These are phyloP conservation scores for Tagetes patula DNA, from an alignment of 129 eudicot species.

Conservation along the genomic window DNA sequence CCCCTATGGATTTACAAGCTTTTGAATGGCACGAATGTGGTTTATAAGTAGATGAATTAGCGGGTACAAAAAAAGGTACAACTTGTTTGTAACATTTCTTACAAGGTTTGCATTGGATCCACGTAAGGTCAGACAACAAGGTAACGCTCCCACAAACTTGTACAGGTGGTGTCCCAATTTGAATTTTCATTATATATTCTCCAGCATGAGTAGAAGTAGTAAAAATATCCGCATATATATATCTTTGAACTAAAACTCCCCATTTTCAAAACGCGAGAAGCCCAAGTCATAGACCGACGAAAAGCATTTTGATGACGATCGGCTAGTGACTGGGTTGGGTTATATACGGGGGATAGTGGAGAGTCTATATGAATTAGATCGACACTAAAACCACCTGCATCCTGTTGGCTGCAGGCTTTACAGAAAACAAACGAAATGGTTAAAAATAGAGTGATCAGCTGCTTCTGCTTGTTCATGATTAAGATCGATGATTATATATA, in stretches of 20 bases:
- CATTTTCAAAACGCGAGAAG: slow-evolving; percentile 1
- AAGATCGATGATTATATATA: background rate
- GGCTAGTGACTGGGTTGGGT: slow-evolving; percentile 19
- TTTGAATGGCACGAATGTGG: slow-evolving; percentile 34
- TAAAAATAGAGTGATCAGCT: slow-evolving; percentile 3
- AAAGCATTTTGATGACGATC: slow-evolving; percentile 38
- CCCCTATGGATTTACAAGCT: slow-evolving; percentile 26
- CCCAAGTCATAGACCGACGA: slow-evolving; percentile 42
- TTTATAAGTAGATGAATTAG: slow-evolving; percentile 38
- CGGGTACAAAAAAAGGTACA: slow-evolving; percentile 42
- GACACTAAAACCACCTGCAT: slow-evolving; percentile 33
- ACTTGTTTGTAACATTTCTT: slow-evolving; percentile 42
- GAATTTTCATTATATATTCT: slow-evolving; percentile 46
- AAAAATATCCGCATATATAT: slow-evolving; percentile 7
- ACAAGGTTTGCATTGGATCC: slow-evolving; percentile 69
- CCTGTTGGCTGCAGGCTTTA: background rate
- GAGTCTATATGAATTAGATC: slow-evolving; percentile 62
- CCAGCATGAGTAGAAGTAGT: background rate
- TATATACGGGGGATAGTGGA: slow-evolving; percentile 40
- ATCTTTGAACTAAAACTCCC: background rate
- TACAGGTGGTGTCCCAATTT: slow-evolving; percentile 62
- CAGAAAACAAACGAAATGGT: slow-evolving; percentile 11
- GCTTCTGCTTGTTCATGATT: slow-evolving; percentile 15
- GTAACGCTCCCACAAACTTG: slow-evolving; percentile 42
- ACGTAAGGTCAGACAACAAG: slow-evolving; percentile 29